phyloP scores from a whole-genome alignment of 495 filamentous ascomycete genomes.

The Chaetomium cochliodes region DNA sequence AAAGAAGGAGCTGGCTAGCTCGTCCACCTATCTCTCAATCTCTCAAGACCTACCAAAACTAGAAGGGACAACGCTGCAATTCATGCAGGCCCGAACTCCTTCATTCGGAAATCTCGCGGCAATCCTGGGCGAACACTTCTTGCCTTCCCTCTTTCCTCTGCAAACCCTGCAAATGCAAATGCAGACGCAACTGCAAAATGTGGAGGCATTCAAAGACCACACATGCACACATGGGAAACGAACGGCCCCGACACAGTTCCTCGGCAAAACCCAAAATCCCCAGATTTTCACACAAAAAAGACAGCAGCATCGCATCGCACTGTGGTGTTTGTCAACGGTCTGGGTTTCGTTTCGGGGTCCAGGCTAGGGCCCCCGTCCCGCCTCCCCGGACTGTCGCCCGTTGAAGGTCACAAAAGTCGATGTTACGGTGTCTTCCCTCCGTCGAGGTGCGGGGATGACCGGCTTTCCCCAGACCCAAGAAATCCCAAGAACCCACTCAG shows the following conservation, averaged over 20 bases:
- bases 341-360: neutral
- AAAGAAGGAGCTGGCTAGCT: neutral
- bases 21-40: neutral
- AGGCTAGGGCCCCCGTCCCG: constrained; percentile 17
- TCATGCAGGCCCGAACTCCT: constrained; percentile 10
- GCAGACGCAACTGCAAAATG: neutral
- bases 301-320: neutral
- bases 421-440: constrained; percentile 17
- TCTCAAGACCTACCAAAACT: constrained; percentile 10
- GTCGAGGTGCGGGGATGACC: constrained; percentile 21
- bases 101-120: constrained; percentile 7
- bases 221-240: neutral
- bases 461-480: constrained; percentile 24
- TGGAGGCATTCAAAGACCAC: neutral
- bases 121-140: neutral
- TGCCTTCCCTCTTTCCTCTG: neutral
- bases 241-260: constrained; percentile 15
- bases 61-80: constrained; percentile 2
- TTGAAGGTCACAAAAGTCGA: neutral
- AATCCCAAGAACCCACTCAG: constrained; percentile 16
- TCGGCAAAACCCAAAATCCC: constrained; percentile 8
- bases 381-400: constrained; percentile 16
- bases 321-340: neutral
- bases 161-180: neutral
- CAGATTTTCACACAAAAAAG: constrained; percentile 1